Conservation (phyloP, 148 eudicot species). For the Talinum fruticosum region DNA sequence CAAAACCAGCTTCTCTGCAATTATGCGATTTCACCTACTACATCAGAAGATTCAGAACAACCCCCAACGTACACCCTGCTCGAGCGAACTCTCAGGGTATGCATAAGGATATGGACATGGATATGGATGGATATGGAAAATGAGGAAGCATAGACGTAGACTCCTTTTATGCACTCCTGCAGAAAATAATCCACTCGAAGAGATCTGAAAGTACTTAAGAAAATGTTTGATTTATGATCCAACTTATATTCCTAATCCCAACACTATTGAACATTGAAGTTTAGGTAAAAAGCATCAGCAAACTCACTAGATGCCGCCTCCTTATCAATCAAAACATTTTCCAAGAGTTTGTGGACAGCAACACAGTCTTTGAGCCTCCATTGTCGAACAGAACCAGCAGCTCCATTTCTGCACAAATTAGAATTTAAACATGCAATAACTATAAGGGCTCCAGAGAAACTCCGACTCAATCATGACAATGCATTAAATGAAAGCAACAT, state of each 20-base stretch:
- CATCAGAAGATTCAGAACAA: too few species aligned
- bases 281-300: not conserved
- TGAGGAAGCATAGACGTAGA: too few species aligned
- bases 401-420: constrained; percentile 50
- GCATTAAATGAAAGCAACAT: not conserved
- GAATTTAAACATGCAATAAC: not conserved
- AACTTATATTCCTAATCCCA: not conserved
- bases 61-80: too few species aligned
- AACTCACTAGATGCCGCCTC: constrained; percentile 79
- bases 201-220: not conserved
- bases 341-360: constrained; percentile 73
- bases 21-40: too few species aligned
- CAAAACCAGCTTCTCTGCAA: too few species aligned
- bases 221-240: not conserved
- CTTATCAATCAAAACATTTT: constrained; percentile 43
- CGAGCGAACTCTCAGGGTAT: too few species aligned
- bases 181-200: not conserved
- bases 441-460: not conserved
- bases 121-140: too few species aligned
- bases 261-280: not conserved
- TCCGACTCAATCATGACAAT: not conserved
- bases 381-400: constrained; percentile 43
- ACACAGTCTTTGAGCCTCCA: constrained; percentile 78
- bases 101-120: too few species aligned
- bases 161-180: not conserved